Conservation (phyloP, 23 red algal genomes). For the Agarophyton chilense region DNA sequence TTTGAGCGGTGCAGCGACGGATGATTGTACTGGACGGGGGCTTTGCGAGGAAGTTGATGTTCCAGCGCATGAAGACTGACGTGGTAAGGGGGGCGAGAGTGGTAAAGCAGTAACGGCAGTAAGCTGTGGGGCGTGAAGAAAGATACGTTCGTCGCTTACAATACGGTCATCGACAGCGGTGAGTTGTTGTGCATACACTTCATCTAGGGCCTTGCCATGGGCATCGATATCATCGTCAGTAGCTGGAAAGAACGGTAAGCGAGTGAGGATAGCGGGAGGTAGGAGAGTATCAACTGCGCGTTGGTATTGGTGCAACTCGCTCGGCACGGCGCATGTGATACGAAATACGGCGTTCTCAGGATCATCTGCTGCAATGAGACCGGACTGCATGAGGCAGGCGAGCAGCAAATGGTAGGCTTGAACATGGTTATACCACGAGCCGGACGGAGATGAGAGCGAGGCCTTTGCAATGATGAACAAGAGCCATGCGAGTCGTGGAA, state of each 20-base stretch:
- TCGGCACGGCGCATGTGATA: neutral
- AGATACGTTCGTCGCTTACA: constrained; percentile 13
- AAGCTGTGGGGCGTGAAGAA: constrained; percentile 3
- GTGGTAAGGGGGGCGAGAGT: neutral
- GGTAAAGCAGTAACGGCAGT: neutral
- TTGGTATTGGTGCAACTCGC: constrained; percentile 5
- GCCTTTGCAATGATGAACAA: constrained; percentile 19
- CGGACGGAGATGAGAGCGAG: neutral
- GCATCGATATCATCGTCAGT: neutral
- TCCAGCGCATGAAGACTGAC: neutral
- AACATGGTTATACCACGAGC: neutral
- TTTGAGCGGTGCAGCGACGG: neutral
- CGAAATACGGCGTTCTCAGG: neutral
- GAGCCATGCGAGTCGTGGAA: neutral
- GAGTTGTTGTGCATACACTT: neutral
- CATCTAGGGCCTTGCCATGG: neutral
- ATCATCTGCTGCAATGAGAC: neutral
- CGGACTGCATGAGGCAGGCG: neutral
- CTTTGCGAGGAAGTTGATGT: neutral
- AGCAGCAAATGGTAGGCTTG: constrained; percentile 1
- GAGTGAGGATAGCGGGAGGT: neutral
- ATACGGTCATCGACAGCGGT: neutral
- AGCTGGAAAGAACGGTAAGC: neutral
- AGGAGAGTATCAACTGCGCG: neutral
- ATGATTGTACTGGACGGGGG: neutral